phyloP scores from a whole-genome alignment of 2,329 filamentous ascomycete species.

The Colletotrichum sp. region DNA sequence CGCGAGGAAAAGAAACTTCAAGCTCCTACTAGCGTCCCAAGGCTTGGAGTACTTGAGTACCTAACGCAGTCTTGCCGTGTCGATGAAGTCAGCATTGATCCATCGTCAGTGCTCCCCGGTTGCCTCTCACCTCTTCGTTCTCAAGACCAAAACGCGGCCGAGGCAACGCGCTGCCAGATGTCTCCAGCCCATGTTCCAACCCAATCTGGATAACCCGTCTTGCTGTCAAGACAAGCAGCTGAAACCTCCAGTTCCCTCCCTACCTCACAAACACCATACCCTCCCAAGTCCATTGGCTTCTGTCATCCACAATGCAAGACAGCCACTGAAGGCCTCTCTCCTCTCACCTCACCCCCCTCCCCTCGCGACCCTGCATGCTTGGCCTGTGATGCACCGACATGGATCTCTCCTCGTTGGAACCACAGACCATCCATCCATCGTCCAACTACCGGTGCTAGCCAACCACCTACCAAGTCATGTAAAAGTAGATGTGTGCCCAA shows the following conservation, averaged over 20 bases:
- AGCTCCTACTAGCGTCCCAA: background rate
- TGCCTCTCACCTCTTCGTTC: background rate
- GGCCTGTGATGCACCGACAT: background rate
- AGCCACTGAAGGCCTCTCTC: background rate
- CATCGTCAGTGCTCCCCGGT: background rate
- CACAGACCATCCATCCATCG: background rate
- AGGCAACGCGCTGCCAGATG: background rate
- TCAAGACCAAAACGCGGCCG: background rate
- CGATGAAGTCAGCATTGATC: background rate
- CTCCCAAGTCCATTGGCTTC: background rate
- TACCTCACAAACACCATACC: background rate
- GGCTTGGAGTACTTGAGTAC: background rate
- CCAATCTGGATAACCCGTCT: background rate
- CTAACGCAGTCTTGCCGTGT: background rate
- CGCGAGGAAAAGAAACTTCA: background rate
- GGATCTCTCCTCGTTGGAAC: background rate
- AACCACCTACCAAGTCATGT: background rate
- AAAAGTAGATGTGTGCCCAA: background rate
- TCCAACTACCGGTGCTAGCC: conserved; percentile 2
- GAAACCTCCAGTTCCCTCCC: background rate
- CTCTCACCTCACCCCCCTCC: background rate
- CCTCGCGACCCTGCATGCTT: conserved; percentile 11
- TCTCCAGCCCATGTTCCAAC: background rate
- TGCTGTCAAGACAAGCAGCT: background rate
- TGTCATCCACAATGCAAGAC: background rate